Percentiles rank a stretch among this genome's conserved stretches.
phyloP scores from a whole-genome alignment of 805 yeast genomes.

The Candida hungchunana region DNA sequence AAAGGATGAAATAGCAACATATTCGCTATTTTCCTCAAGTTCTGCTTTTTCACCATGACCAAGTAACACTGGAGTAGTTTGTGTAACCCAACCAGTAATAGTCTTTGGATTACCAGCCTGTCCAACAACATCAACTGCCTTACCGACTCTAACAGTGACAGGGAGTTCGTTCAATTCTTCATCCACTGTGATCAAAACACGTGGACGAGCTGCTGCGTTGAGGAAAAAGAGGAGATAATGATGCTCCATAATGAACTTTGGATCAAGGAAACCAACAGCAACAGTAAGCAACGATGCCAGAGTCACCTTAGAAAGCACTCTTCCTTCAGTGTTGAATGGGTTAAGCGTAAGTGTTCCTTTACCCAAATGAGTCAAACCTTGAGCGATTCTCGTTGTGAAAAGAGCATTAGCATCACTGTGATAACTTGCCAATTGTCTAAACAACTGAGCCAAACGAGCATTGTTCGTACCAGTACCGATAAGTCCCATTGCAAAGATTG shows the following conservation, averaged over 20 bases:
- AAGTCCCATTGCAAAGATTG: constrained; percentile 95
- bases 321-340: constrained; percentile 87
- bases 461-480: constrained; percentile 99
- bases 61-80: constrained; percentile 91
- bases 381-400: constrained; percentile 91
- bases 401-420: constrained; percentile 88
- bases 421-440: constrained; percentile 92
- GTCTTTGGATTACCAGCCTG: constrained; percentile 99
- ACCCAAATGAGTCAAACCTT: constrained; percentile 92
- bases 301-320: constrained; percentile 80
- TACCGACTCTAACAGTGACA: constrained; percentile 97
- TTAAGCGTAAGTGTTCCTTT: constrained; percentile 90
- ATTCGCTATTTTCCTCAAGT: constrained; percentile 85
- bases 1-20: constrained; percentile 72
- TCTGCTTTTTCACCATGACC: constrained; percentile 97
- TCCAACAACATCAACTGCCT: constrained; percentile 97
- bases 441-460: constrained; percentile 93
- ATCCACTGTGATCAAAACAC: constrained; percentile 89
- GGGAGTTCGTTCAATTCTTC: constrained; percentile 76
- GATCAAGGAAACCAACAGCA: constrained; percentile 79
- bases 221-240: constrained; percentile 83
- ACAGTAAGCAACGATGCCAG: constrained; percentile 86
- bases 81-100: constrained; percentile 99
- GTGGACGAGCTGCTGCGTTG: constrained; percentile 86
- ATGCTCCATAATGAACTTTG: constrained; percentile 75